Conservation (phyloP, 768 basidiomycete species). For the Daedaleopsis sinensis region DNA sequence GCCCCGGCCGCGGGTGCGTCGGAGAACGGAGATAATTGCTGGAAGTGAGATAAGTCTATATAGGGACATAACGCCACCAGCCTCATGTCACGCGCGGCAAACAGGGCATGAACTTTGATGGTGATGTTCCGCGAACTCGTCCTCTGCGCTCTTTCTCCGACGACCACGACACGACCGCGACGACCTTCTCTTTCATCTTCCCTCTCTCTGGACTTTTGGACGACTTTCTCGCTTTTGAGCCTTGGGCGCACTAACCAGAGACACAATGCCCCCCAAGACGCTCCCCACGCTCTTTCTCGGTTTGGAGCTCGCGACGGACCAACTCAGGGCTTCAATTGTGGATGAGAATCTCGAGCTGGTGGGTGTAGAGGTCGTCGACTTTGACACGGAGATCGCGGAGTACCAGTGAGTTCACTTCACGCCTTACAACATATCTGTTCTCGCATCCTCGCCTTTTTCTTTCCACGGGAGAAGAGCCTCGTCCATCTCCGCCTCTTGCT, state of each 20-base stretch:
- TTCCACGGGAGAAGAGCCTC: neutral
- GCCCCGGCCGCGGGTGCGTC: too few species aligned
- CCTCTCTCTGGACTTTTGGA: neutral
- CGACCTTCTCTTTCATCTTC: slow-evolving; percentile 7
- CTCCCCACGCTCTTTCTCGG: slow-evolving; percentile 74
- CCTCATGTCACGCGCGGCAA: slow-evolving; percentile 14
- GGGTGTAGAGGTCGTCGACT: slow-evolving; percentile 82
- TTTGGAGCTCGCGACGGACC: slow-evolving; percentile 83
- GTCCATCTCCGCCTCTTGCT: too few species aligned
- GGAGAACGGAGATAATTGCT: neutral
- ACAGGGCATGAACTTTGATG: slow-evolving; percentile 21
- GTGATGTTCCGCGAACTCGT: slow-evolving; percentile 20
- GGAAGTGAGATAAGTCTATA: neutral
- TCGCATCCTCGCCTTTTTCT: neutral
- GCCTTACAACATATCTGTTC: slow-evolving; percentile 1
- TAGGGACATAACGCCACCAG: slow-evolving; percentile 1
- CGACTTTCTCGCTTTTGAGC: slow-evolving; percentile 1
- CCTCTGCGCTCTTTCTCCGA: slow-evolving; percentile 16
- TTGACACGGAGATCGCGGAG: slow-evolving; percentile 78
- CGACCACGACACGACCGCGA: slow-evolving; percentile 25
- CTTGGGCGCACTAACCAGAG: slow-evolving; percentile 6
- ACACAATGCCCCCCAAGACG: slow-evolving; percentile 39
- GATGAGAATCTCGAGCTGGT: slow-evolving; percentile 83
- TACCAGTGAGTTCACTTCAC: slow-evolving; percentile 64
- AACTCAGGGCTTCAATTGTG: slow-evolving; percentile 80